Evolutionary conservation across 2,329 filamentous ascomycete species (phyloP).

Genomic region (Hypoxylon rubiginosum): DNA sequence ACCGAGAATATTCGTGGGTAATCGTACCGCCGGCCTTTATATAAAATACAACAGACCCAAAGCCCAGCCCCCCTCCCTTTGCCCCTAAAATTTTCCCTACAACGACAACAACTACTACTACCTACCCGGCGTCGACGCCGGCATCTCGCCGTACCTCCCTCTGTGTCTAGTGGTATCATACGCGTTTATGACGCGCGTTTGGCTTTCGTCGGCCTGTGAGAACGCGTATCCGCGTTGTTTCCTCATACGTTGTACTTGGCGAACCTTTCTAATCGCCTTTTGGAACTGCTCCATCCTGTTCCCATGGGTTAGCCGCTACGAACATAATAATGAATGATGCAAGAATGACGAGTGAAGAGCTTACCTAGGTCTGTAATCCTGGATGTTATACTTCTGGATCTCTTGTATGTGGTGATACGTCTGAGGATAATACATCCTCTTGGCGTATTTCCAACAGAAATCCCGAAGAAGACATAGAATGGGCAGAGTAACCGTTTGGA

Average conservation of each 20-base stretch:
- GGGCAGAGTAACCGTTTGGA: slow-evolving; percentile 86
- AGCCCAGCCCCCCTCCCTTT: background rate
- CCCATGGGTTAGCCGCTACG: slow-evolving; percentile 40
- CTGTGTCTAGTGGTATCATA: slow-evolving; percentile 96
- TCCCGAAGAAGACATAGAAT: slow-evolving; percentile 87
- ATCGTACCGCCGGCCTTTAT: slow-evolving; percentile 3
- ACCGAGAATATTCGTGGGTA: background rate
- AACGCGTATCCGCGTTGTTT: slow-evolving; percentile 99
- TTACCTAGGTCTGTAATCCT: slow-evolving; percentile 95
- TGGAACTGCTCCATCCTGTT: slow-evolving; percentile 98
- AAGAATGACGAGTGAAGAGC: slow-evolving; percentile 48
- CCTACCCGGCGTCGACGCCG: slow-evolving; percentile 53
- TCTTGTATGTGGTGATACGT: slow-evolving; percentile 99
- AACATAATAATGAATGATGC: slow-evolving; percentile 9
- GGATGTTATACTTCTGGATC: slow-evolving; percentile 99
- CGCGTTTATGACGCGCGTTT: slow-evolving; percentile 93
- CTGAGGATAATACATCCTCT: slow-evolving; percentile 96
- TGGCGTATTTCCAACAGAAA: slow-evolving; percentile 96
- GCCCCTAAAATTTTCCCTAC: background rate
- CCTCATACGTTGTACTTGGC: slow-evolving; percentile 98
- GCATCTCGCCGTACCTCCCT: slow-evolving; percentile 97
- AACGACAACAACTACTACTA: slow-evolving; percentile 26
- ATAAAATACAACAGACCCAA: background rate
- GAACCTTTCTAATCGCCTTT: slow-evolving; percentile 97
- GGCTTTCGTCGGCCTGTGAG: slow-evolving; percentile 95